These are phyloP conservation scores for Neonectria neomacrospora DNA, from an alignment of 2,329 filamentous ascomycete genomes.

Conservation along the genomic window DNA sequence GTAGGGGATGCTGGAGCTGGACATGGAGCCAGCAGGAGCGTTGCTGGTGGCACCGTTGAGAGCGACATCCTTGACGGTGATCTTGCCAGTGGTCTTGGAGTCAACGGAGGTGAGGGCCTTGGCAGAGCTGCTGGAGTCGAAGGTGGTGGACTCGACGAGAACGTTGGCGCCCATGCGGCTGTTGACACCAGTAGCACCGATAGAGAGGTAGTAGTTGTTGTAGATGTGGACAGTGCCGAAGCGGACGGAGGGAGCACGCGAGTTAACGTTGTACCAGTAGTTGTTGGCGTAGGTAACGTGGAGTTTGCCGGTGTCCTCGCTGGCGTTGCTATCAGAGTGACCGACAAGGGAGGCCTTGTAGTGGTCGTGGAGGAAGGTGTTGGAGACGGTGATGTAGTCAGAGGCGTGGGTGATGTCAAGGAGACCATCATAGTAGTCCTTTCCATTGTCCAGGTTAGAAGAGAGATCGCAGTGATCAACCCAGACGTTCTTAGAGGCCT, in stretches of 20 bases:
- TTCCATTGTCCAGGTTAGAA: slow-evolving; percentile 67
- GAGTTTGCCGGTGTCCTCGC: slow-evolving; percentile 70
- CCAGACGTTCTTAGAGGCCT: slow-evolving; percentile 70
- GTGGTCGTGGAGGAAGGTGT: slow-evolving; percentile 49
- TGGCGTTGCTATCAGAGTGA: slow-evolving; percentile 67
- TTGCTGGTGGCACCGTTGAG: slow-evolving; percentile 52
- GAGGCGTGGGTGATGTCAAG: slow-evolving; percentile 71
- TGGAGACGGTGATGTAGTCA: slow-evolving; percentile 67
- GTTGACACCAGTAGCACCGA: slow-evolving; percentile 62
- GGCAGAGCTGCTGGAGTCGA: slow-evolving; percentile 51
- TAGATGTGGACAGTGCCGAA: slow-evolving; percentile 73
- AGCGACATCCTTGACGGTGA: slow-evolving; percentile 54
- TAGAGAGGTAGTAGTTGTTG: slow-evolving; percentile 62
- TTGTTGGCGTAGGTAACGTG: slow-evolving; percentile 75
- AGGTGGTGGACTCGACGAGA: slow-evolving; percentile 67
- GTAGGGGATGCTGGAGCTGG: slow-evolving; percentile 64
- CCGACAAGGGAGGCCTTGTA: slow-evolving; percentile 70
- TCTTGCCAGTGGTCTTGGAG: slow-evolving; percentile 55
- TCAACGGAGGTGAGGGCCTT: slow-evolving; percentile 53
- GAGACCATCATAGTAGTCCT: slow-evolving; percentile 77
- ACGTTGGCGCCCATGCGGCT: slow-evolving; percentile 67
- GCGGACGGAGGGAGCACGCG: slow-evolving; percentile 69
- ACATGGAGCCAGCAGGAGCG: slow-evolving; percentile 63
- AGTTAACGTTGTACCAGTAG: slow-evolving; percentile 72
- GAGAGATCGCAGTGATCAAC: slow-evolving; percentile 75